These are phyloP conservation scores for Ophiosphaerella herpotricha DNA, from an alignment of 2,329 filamentous ascomycete species.

Conservation along the genomic window DNA sequence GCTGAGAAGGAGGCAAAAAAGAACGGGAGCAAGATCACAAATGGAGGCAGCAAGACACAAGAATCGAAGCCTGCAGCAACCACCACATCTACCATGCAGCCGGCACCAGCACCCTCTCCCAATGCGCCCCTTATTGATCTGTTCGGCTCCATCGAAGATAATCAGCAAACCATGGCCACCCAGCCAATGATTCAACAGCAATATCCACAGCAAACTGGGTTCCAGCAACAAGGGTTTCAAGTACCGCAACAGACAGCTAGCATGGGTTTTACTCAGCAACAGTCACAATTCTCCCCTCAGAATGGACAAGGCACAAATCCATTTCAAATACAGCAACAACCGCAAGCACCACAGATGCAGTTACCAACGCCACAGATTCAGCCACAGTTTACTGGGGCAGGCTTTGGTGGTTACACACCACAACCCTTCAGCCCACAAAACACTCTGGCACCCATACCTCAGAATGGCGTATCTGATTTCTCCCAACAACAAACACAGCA, in stretches of 20 bases:
- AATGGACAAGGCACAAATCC: constrained; percentile 76
- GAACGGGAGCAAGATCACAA: constrained; percentile 49
- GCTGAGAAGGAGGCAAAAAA: constrained; percentile 80
- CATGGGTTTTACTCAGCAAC: constrained; percentile 36
- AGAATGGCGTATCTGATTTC: constrained; percentile 55
- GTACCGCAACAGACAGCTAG: constrained; percentile 50
- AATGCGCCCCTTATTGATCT: constrained; percentile 42
- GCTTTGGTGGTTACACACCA: constrained; percentile 80
- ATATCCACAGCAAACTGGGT: constrained; percentile 37
- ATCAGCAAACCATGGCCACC: constrained; percentile 42
- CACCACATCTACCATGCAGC: constrained; percentile 28
- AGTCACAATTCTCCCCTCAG: constrained; percentile 60
- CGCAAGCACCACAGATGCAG: constrained; percentile 17
- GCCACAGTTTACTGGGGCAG: constrained; percentile 70
- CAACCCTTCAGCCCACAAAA: constrained; percentile 59
- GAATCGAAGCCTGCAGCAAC: constrained; percentile 39
- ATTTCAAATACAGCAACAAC: constrained; percentile 74
- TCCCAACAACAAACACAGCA: constrained; percentile 23
- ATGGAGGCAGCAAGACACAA: constrained; percentile 43
- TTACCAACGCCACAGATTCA: constrained; percentile 57
- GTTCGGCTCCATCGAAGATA: constrained; percentile 41
- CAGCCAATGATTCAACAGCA: constrained; percentile 42
- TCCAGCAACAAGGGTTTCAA: constrained; percentile 30
- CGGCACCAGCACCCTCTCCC: constrained; percentile 17
- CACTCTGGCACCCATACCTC: constrained; percentile 55